Percentiles rank a stretch among this genome's conserved stretches.
phyloP scores from a whole-genome alignment of 2,329 filamentous ascomycete genomes.

The Microdochium bolleyi region DNA sequence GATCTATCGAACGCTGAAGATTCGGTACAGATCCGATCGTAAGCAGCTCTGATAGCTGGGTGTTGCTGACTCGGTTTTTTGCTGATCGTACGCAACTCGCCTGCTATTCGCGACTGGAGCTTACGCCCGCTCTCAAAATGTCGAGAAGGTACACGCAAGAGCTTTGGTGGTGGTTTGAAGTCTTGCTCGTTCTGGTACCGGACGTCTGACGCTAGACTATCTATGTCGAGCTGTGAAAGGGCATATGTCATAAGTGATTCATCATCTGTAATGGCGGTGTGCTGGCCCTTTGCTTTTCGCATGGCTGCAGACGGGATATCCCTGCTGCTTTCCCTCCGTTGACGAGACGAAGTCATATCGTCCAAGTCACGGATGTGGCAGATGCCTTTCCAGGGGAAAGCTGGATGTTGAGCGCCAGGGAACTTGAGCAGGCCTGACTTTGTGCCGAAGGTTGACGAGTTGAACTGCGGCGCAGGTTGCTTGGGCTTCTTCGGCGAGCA shows the following conservation, averaged over 20 bases:
- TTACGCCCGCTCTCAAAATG: constrained; percentile 50
- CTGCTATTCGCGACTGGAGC: constrained; percentile 39
- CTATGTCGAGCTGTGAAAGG: constrained; percentile 29
- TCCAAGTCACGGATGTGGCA: constrained; percentile 51
- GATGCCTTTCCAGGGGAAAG: constrained; percentile 64
- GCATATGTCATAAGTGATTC: constrained; percentile 34
- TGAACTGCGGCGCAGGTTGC: constrained; percentile 17
- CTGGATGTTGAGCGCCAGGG: constrained; percentile 57
- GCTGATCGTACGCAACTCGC: constrained; percentile 31
- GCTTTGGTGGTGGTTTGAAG: constrained; percentile 34
- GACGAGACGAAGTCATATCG: not conserved
- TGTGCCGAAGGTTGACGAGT: constrained; percentile 33
- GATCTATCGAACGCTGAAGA: constrained; percentile 77
- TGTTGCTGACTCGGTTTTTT: constrained; percentile 29
- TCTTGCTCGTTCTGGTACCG: constrained; percentile 26
- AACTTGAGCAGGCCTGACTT: constrained; percentile 44
- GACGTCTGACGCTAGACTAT: constrained; percentile 20
- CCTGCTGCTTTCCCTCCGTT: not conserved
- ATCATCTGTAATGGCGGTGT: constrained; percentile 25
- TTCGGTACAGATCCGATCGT: constrained; percentile 47
- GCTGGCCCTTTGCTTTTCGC: constrained; percentile 43
- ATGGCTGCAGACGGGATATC: constrained; percentile 6
- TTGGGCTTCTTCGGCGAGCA: constrained; percentile 38
- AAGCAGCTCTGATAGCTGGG: constrained; percentile 52
- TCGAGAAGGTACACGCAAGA: constrained; percentile 45